Evolutionary conservation across 2,329 filamentous ascomycete species (phyloP).

Genomic region (Claviceps sp.): DNA sequence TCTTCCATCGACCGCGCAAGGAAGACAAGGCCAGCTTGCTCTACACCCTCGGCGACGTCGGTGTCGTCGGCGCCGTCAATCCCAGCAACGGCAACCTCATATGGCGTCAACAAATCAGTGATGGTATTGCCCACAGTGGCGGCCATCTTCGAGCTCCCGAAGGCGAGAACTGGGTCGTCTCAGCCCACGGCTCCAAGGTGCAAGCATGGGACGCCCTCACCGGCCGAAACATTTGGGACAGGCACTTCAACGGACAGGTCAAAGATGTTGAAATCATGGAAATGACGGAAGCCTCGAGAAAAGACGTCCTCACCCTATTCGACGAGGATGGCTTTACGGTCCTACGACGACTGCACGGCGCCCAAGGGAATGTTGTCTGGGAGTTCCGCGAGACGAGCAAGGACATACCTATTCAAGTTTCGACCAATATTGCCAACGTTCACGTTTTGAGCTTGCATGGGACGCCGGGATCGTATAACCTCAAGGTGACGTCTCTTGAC

Average conservation of each 20-base stretch:
- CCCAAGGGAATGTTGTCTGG: constrained; percentile 65
- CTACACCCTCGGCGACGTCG: constrained; percentile 78
- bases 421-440: constrained; percentile 55
- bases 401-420: constrained; percentile 61
- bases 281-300: constrained; percentile 47
- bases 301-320: constrained; percentile 60
- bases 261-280: constrained; percentile 68
- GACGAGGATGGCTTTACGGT: constrained; percentile 42
- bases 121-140: constrained; percentile 29
- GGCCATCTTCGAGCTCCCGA: constrained; percentile 60
- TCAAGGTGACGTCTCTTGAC: constrained; percentile 65
- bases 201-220: constrained; percentile 73
- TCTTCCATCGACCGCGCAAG: constrained; percentile 80
- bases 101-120: constrained; percentile 69
- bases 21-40: constrained; percentile 78
- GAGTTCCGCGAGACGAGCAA: constrained; percentile 56
- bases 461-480: constrained; percentile 53
- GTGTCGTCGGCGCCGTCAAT: constrained; percentile 76
- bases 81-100: constrained; percentile 72
- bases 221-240: constrained; percentile 67
- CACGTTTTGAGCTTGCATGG: constrained; percentile 69
- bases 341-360: constrained; percentile 59
- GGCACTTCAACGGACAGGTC: constrained; percentile 42
- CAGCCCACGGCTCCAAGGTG: constrained; percentile 56
- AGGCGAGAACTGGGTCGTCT: constrained; percentile 63